These are phyloP conservation scores for Pythium oligandrum DNA, from an alignment of 352 stramenopile genomes.

Conservation along the genomic window DNA sequence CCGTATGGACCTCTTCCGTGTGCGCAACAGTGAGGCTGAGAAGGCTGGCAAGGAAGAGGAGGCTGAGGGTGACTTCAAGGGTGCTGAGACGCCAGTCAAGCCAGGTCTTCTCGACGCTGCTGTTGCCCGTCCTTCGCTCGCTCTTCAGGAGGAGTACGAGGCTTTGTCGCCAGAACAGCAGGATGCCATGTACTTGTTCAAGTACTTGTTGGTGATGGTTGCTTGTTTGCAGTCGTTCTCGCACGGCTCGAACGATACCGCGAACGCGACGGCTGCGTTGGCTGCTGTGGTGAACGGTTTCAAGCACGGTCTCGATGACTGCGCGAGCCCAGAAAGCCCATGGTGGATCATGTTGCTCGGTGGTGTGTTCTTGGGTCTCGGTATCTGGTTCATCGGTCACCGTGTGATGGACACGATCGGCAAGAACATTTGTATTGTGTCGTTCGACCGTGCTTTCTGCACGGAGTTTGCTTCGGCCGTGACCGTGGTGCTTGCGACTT, in stretches of 20 bases:
- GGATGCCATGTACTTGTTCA: slow-evolving; percentile 38
- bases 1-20: slow-evolving; percentile 17
- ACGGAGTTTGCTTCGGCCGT: slow-evolving; percentile 72
- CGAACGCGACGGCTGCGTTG: slow-evolving; percentile 73
- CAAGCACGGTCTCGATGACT: slow-evolving; percentile 25
- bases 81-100: too few relatives aligned
- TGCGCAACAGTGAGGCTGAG: too few relatives aligned
- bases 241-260: slow-evolving; percentile 82
- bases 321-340: slow-evolving; percentile 12
- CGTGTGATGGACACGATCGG: slow-evolving; percentile 64
- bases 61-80: too few relatives aligned
- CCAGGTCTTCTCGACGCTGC: too few relatives aligned
- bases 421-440: slow-evolving; percentile 39
- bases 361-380: slow-evolving; percentile 41
- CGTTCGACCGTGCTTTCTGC: slow-evolving; percentile 56
- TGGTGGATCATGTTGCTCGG: slow-evolving; percentile 69
- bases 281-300: slow-evolving; percentile 81
- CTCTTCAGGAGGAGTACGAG: slow-evolving; percentile 18
- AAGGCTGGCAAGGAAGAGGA: too few relatives aligned
- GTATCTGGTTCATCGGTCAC: slow-evolving; percentile 49
- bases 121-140: slow-evolving; percentile 13
- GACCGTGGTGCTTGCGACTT: slow-evolving; percentile 43
- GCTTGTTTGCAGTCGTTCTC: slow-evolving; percentile 61
- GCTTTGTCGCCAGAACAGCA: slow-evolving; percentile 29
- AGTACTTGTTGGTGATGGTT: slow-evolving; percentile 70